These are phyloP conservation scores for Chlamydomonas eustigma DNA, from an alignment of 139 green algal genomes.

Conservation along the genomic window DNA sequence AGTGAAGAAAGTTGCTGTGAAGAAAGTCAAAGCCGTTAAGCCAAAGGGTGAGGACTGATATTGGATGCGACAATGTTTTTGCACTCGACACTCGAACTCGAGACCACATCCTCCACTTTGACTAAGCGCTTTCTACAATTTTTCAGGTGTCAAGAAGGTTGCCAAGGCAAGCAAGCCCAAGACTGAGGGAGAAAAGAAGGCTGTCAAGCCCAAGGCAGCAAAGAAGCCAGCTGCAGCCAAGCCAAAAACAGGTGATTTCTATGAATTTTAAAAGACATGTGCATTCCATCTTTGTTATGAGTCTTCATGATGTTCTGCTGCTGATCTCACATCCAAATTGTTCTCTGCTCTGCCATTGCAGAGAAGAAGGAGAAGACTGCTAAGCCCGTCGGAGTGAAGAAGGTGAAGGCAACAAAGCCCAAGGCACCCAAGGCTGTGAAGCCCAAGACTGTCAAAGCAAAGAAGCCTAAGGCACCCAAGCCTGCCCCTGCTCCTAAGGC, in stretches of 20 bases:
- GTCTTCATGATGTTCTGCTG: no score
- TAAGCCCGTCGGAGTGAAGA: slow-evolving; percentile 20
- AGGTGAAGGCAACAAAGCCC: slow-evolving; percentile 18
- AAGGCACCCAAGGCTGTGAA: slow-evolving; percentile 15
- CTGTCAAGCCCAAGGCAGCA: slow-evolving; percentile 2
- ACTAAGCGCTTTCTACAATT: neutral
- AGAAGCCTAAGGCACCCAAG: neutral
- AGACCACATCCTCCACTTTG: neutral
- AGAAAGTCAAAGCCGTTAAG: slow-evolving; percentile 15
- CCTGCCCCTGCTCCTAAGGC: no score
- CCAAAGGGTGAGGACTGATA: slow-evolving; percentile 21
- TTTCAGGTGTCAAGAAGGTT: slow-evolving; percentile 23
- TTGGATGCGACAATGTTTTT: neutral
- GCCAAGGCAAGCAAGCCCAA: slow-evolving; percentile 17
- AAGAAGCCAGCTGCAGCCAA: slow-evolving; percentile 25
- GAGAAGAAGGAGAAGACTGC: slow-evolving; percentile 36
- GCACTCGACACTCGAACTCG: neutral
- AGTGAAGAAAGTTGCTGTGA: slow-evolving; percentile 15
- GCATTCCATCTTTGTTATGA: no score
- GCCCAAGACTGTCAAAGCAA: neutral
- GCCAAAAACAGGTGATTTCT: slow-evolving; percentile 21
- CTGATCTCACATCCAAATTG: no score
- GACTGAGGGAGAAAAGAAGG: slow-evolving; percentile 4
- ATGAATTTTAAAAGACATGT: no score
- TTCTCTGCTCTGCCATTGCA: no score